Conservation (phyloP, 164 flowering plant genomes). For the Vitis cinerea region DNA sequence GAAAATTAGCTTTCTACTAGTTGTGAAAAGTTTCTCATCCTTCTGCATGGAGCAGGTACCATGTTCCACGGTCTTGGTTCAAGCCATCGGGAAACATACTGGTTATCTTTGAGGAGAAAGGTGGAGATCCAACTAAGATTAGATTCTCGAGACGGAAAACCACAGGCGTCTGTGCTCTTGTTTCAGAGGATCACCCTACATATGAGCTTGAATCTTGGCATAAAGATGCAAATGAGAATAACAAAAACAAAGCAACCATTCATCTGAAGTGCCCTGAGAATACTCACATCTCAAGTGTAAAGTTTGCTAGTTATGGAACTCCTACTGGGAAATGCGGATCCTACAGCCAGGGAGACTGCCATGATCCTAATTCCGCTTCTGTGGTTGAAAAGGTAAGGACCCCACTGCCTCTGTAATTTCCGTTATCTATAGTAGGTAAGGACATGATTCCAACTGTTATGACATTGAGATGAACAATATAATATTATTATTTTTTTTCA, state of each 20-base stretch:
- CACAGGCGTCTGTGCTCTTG: conserved; percentile 42
- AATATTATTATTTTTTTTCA: background rate
- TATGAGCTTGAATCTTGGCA: conserved; percentile 28
- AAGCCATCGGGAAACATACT: conserved; percentile 78
- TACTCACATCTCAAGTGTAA: conserved; percentile 49
- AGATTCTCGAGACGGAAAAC: conserved; percentile 64
- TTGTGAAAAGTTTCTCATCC: conserved; percentile 1
- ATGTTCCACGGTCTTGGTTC: conserved; percentile 98
- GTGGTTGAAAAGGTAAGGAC: conserved; percentile 58
- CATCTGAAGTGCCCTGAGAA: conserved; percentile 58
- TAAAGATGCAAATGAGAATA: conserved; percentile 11
- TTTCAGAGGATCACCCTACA: conserved; percentile 67
- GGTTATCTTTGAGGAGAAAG: conserved; percentile 93
- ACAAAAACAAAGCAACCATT: conserved; percentile 29
- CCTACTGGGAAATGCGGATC: conserved; percentile 82
- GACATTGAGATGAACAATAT: background rate
- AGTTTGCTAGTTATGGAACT: conserved; percentile 89
- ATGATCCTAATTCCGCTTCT: conserved; percentile 58
- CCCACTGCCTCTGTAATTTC: background rate
- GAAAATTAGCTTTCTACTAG: background rate
- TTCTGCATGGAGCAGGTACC: conserved; percentile 65
- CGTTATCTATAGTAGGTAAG: background rate
- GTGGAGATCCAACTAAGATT: conserved; percentile 84
- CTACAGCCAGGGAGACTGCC: conserved; percentile 58
- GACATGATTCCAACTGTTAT: background rate